Conservation (phyloP, 139 green algal species). For the Micromonas pusilla region DNA sequence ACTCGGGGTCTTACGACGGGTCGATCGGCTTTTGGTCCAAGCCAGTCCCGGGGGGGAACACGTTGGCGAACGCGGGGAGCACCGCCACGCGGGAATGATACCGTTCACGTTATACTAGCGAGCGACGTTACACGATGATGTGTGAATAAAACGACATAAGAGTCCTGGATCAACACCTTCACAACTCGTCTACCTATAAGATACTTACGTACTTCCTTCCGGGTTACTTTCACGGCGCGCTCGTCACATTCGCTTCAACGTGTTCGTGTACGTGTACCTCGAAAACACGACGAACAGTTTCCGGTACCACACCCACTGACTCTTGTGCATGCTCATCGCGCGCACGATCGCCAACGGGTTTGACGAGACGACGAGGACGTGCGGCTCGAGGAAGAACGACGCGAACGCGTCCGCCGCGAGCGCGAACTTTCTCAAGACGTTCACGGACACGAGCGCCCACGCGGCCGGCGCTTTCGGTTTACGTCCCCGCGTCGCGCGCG, state of each 20-base stretch:
- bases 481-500: background rate
- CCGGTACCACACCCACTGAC: conserved; percentile 14
- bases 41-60: background rate
- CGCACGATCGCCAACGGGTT: background rate
- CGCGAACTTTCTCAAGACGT: background rate
- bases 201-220: background rate
- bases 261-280: conserved; percentile 22
- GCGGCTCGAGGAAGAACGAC: background rate
- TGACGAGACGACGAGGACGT: background rate
- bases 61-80: background rate
- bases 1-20: conserved; percentile 83
- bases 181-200: background rate
- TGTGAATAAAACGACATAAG: background rate
- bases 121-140: too few relatives aligned
- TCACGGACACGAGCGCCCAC: conserved; percentile 5
- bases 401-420: background rate
- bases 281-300: conserved; percentile 20
- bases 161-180: background rate
- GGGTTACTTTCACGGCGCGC: background rate
- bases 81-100: background rate
- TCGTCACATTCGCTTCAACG: background rate
- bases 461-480: background rate
- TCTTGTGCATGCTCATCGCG: background rate
- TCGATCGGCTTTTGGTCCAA: conserved; percentile 72
- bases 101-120: background rate